Percentiles rank a stretch among this genome's conserved stretches.
Evolutionary conservation across 2,329 filamentous ascomycete genomes (phyloP).

Genomic region (Ophiognomonia clavigignenti-juglandacearum): DNA sequence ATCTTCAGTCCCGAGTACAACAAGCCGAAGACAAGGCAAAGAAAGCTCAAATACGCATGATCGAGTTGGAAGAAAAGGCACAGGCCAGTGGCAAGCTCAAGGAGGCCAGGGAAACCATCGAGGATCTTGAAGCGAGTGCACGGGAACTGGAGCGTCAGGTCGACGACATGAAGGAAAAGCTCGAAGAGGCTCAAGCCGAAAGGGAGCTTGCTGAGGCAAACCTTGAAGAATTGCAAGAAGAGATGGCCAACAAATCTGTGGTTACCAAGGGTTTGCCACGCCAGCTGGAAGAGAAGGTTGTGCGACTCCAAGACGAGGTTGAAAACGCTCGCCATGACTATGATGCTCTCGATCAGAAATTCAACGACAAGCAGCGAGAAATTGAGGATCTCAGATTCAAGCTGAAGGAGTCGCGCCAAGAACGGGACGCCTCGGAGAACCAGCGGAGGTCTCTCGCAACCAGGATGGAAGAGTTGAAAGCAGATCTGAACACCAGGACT

Average conservation of each 20-base stretch:
- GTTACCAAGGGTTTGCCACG: conserved; percentile 69
- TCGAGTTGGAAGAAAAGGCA: conserved; percentile 55
- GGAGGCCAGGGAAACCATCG: conserved; percentile 53
- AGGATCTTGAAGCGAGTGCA: conserved; percentile 52
- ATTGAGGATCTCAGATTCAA: conserved; percentile 39
- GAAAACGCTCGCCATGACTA: conserved; percentile 46
- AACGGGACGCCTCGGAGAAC: conserved; percentile 35
- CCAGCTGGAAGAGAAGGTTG: conserved; percentile 68
- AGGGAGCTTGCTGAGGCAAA: conserved; percentile 55
- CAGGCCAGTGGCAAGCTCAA: conserved; percentile 46
- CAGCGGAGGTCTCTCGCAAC: conserved; percentile 35
- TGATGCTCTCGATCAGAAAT: conserved; percentile 47
- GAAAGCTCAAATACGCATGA: conserved; percentile 42
- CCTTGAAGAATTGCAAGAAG: conserved; percentile 65
- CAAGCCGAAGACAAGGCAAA: conserved; percentile 56
- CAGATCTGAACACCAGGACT: conserved; percentile 52
- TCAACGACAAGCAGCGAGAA: conserved; percentile 40
- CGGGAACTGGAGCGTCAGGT: conserved; percentile 49
- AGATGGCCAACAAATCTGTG: conserved; percentile 75
- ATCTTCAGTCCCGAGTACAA: conserved; percentile 42
- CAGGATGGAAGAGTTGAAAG: conserved; percentile 51
- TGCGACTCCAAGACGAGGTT: conserved; percentile 62
- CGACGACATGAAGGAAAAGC: conserved; percentile 49
- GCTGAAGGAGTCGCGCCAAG: conserved; percentile 38
- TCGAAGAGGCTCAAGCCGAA: conserved; percentile 48